Evolutionary conservation across 2,329 filamentous ascomycete genomes (phyloP).

Genomic region (Fusarium camptoceras): DNA sequence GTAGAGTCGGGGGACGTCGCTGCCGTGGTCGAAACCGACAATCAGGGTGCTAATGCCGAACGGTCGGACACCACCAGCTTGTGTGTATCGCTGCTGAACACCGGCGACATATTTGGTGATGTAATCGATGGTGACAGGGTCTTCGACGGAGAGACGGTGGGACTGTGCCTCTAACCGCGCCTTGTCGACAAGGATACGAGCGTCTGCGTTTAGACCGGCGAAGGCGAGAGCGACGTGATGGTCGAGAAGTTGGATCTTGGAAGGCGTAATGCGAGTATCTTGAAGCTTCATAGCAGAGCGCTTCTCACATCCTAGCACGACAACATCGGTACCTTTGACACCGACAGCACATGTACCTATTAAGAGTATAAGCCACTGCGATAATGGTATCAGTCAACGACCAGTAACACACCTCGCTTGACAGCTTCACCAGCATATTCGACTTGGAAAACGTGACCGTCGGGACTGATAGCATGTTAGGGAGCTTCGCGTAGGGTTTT

Average conservation of each 20-base stretch:
- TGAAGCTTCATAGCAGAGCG: conserved; percentile 99
- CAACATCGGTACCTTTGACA: conserved; percentile 93
- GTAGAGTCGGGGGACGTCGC: conserved; percentile 88
- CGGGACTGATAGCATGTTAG: conserved; percentile 78
- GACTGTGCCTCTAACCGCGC: conserved; percentile 97
- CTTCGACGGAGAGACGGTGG: conserved; percentile 95
- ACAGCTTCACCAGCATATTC: conserved; percentile 99
- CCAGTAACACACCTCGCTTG: conserved; percentile 80
- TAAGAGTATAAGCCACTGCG: conserved; percentile 32
- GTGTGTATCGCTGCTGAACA: conserved; percentile 98
- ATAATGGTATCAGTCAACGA: conserved; percentile 1
- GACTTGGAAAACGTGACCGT: conserved; percentile 99
- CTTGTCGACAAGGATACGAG: conserved; percentile 97
- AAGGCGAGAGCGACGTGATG: conserved; percentile 97
- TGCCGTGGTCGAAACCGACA: conserved; percentile 97
- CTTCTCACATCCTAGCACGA: conserved; percentile 98
- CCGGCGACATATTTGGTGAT: conserved; percentile 99
- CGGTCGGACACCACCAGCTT: conserved; percentile 97
- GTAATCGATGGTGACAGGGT: conserved; percentile 98
- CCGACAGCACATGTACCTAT: conserved; percentile 96
- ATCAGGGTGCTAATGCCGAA: conserved; percentile 98
- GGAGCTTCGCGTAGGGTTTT: conserved; percentile 6
- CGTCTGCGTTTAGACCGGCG: conserved; percentile 96
- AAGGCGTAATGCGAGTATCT: conserved; percentile 98
- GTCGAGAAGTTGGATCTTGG: conserved; percentile 97